A percentile compares a stretch with the other conserved stretches of the same genome.
Evolutionary conservation across 768 basidiomycete genomes (phyloP).

Genomic region (Royoungia palumana): DNA sequence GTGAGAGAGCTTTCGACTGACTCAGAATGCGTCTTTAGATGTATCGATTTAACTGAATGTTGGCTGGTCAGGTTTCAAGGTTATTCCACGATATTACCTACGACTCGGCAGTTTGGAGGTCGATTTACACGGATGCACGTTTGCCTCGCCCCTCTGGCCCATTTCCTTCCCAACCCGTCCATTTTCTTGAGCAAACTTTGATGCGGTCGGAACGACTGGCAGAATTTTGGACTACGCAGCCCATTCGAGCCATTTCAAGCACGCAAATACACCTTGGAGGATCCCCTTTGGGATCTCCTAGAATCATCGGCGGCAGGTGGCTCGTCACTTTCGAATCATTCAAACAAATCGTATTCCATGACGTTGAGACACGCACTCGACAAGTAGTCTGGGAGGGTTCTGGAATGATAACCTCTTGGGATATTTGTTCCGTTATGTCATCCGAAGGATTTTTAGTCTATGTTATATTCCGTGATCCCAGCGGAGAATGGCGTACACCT

Average conservation of each 20-base stretch:
- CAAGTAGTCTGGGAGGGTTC: conserved; percentile 6
- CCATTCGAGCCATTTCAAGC: background rate
- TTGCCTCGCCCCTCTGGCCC: conserved; percentile 10
- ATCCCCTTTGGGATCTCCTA: background rate
- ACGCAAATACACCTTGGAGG: background rate
- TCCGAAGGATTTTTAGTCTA: background rate
- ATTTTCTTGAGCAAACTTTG: conserved; percentile 4
- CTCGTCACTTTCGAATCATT: conserved; percentile 1
- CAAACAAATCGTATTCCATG: background rate
- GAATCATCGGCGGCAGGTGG: conserved; percentile 6
- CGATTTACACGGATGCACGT: conserved; percentile 1
- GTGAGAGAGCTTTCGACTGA: too few species aligned
- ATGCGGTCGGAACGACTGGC: conserved; percentile 3
- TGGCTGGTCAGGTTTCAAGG: conserved; percentile 4
- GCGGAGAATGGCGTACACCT: too few species aligned
- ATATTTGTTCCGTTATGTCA: conserved; percentile 1
- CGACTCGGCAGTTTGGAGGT: conserved; percentile 5
- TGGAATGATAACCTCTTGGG: background rate
- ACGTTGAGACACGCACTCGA: background rate
- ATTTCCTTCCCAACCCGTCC: conserved; percentile 1
- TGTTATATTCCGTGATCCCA: too few species aligned
- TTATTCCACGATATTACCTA: background rate
- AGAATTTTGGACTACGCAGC: conserved; percentile 5
- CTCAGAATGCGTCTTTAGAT: too few species aligned
- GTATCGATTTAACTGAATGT: too few species aligned